Evolutionary conservation across 163 green algal species (phyloP), one percentile per base, ranked within the genome.

Genomic region (Scenedesmus sp.): DNA sequence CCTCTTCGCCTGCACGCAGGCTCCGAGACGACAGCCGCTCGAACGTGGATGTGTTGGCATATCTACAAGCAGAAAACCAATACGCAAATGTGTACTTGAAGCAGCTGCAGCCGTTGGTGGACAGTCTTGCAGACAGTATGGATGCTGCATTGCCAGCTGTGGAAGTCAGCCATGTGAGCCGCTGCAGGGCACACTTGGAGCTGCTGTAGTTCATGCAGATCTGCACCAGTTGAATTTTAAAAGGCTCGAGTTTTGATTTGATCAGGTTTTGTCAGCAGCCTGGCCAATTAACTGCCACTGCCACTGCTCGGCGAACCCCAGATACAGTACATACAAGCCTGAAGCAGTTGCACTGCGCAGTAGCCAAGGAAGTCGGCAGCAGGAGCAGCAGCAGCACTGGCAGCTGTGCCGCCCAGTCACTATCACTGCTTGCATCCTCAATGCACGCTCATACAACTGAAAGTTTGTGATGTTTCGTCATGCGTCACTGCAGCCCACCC

Each of bases 61-160:
- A 92, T 33, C 61, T 92, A 24, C 13, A 76, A 24, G 44, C 59
- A 56, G 88, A 92, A 56, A 92, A 88, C 43, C n/a, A 7, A 0
- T 92, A 92, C 35, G 59, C 88, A 0, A 16, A 40, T 37, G 43
- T 56, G 7, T 87, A 59, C 37, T 81, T 92, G 33, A 4, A 40
- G 7, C 44, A 35, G 42, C 35, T 87, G 44, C 42, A 83, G n/a
- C 42, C 20, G 5, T 42, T 82, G 49, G 37, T 83, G 4, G 80
- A 83, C 22, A 35, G 22, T 24, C 73, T 91, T 1, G 49, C 46
- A 20, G 37, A 91, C 53, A 42, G 53, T 13, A 79, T 91, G 73
- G 76, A 86, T 72, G 76, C 30, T 20, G 18, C 5, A n/a, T 4
- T 81, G 35, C 86, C 86, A 44, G 26, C 15, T 44, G 40, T 56